Base-by-base conservation (phyloP, 495 filamentous ascomycete genomes). In the Penicillium turbatum region DNA sequence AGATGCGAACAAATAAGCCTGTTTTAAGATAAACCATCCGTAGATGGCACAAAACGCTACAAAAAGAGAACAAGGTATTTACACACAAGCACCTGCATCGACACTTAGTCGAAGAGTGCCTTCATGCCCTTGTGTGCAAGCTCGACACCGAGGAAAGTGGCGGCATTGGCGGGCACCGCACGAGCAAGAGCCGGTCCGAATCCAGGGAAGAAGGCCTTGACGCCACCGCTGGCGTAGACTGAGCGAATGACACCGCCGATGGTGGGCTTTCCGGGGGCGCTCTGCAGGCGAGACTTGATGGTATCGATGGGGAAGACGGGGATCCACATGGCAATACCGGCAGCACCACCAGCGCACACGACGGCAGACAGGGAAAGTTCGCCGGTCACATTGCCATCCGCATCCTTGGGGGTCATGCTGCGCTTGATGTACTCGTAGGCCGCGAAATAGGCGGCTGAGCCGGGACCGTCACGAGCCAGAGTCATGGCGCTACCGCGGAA, bases 291-390 rank as follows among this genome's bases (percentile, higher is more conserved):
- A 51, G 84, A 89, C 82, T 99, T 99, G 70, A 99, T 84, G 0
- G 93, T 99, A 64, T 99, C 93, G 48, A 99, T 79, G 5, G 93
- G 93, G 81, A 99, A 99, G 16, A 99, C 91, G 21, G 95, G 90
- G 55, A 97, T 89, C 93, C 93, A 99, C 95, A 99, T 99, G 19
- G 93, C 91, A 42, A 99, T 84, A 62, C 93, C 93, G 0, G 93
- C 93, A 0, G 84, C 87, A 40, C 89, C 93, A 53, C 93, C 93
- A 0, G 93, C 93, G 32, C 82, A 78, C 56, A 89, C 84, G n/a
- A 99, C 82, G 4, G 93, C 95, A 3, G 80, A 67, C 55, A 97
- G 70, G 47, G 87, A 90, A 40, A 97, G 74, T 57, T 92, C 74
- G 29, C 75, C 75, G 11, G 79, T 84, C 13, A 83, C 70, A 50